Conservation (phyloP, 2,329 filamentous ascomycete genomes). For the Septoria linicola region DNA sequence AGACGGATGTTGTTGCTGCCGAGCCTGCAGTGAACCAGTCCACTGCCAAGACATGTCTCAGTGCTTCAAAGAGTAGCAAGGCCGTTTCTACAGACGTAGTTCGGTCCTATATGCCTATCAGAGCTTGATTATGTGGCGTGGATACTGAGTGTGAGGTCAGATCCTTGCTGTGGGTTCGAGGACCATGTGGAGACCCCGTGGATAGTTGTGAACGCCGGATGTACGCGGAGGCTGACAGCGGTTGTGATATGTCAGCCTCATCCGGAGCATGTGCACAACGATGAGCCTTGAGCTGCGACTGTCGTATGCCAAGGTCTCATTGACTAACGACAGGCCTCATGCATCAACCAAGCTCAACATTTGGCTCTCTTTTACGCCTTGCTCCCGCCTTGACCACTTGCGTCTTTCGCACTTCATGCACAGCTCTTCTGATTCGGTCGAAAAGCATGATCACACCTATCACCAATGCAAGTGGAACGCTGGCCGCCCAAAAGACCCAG, state of each 20-base stretch:
- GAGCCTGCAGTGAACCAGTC: not conserved
- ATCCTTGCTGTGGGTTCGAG: not conserved
- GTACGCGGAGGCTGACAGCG: conserved; percentile 10
- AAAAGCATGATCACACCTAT: conserved; percentile 12
- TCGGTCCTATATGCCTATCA: not conserved
- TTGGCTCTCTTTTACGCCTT: not conserved
- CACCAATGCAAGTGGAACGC: conserved; percentile 20
- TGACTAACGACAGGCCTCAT: not conserved
- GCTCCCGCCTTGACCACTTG: not conserved
- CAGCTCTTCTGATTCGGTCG: not conserved
- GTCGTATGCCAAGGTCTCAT: too few species aligned
- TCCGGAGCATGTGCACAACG: not conserved
- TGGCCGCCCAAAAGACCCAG: conserved; percentile 32
- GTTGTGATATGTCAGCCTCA: conserved; percentile 8
- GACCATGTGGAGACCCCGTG: not conserved
- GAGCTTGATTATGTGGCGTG: not conserved
- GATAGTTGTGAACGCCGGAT: conserved; percentile 3
- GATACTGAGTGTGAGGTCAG: too few species aligned
- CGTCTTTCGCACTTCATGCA: not conserved
- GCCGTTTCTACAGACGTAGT: not conserved
- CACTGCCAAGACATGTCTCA: conserved; percentile 10
- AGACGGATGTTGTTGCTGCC: conserved; percentile 11
- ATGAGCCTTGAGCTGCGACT: too few species aligned
- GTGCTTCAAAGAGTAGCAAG: conserved; percentile 4
- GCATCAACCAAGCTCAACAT: not conserved